phyloP scores from a whole-genome alignment of 306 rosid species.

The Trichosanthes cucumerina region DNA sequence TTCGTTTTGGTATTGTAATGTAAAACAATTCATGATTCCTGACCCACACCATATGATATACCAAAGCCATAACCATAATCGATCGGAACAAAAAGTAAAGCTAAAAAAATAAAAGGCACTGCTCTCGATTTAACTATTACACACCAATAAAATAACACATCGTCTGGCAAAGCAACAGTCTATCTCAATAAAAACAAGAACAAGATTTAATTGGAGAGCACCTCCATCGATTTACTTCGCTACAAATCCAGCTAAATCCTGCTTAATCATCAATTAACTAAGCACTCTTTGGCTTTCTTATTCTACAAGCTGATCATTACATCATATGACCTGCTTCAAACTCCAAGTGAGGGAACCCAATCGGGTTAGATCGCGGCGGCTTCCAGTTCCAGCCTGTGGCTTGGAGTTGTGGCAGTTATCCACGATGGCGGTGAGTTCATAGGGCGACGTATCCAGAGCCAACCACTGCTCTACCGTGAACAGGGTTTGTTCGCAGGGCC shows the following conservation, averaged over 20 bases:
- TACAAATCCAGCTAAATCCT: background rate
- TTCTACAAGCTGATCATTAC: background rate
- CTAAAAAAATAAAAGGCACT: background rate
- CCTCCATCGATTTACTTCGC: too few species aligned
- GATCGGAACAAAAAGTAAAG: background rate
- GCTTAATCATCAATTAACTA: background rate
- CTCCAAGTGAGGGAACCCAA: background rate
- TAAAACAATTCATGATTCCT: background rate
- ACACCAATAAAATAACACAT: background rate
- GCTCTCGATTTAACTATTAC: background rate
- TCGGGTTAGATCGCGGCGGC: background rate
- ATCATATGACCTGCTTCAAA: background rate
- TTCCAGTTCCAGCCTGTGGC: too few species aligned
- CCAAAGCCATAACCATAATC: too few species aligned
- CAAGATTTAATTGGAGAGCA: too few species aligned
- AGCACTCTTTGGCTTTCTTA: background rate
- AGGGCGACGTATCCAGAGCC: constrained; percentile 55
- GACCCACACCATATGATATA: background rate
- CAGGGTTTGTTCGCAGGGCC: constrained; percentile 24
- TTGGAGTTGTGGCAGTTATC: constrained; percentile 30
- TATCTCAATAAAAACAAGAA: background rate
- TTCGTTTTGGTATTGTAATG: background rate
- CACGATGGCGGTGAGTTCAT: constrained; percentile 40
- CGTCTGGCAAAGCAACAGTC: background rate
- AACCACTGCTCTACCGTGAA: constrained; percentile 82